Evolutionary conservation across 306 rosid species (phyloP), one percentile per base, ranked within the genome.

Genomic region (Acacia acuminata): DNA sequence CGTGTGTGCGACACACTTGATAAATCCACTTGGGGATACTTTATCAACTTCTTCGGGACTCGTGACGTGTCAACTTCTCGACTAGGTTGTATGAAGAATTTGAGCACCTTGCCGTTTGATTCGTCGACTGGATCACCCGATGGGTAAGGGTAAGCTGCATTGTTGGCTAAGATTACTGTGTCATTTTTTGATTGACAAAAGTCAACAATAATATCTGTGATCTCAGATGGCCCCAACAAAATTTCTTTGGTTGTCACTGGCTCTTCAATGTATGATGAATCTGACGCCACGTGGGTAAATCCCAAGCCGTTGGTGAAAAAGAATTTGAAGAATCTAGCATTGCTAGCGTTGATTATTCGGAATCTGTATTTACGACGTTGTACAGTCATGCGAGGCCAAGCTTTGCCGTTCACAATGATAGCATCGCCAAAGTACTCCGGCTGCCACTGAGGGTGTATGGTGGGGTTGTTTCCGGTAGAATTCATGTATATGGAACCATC

Each of bases 161-260:
- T 81, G 4, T 94, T 94, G 53, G 86, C 87, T 67, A 94, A 79
- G 45, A 92, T 87, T 24, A 58, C 88, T 2, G 77, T 71, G 12
- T 63, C 60, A 10, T 20, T 73, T 75, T 19, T 82, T 0, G 96
- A 85, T 19, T 70, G 2, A 0, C 94, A 87, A 53, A 94, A 92
- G 82, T 94, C 98, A 82, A 94, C 85, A 1, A 94, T 22, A 3
- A 94, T 77, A 20, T 91, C 95, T 11, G 92, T 88, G 92, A 92
- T 94, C 96, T 94, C 98, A 82, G 98, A 94, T 85, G 98, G 98
- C 87, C 94, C 98, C 90, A 94, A 19, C 2, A 94, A 47, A 8
- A 92, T 66, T 12, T 63, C 79, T 8, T 74, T 82, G 20, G 79
- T 67, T 0, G 5, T 43, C 1, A 86, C 86, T 0, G 98, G 92